Base-by-base conservation (phyloP, 495 filamentous ascomycete genomes). In the Aspergillus panamensis region DNA sequence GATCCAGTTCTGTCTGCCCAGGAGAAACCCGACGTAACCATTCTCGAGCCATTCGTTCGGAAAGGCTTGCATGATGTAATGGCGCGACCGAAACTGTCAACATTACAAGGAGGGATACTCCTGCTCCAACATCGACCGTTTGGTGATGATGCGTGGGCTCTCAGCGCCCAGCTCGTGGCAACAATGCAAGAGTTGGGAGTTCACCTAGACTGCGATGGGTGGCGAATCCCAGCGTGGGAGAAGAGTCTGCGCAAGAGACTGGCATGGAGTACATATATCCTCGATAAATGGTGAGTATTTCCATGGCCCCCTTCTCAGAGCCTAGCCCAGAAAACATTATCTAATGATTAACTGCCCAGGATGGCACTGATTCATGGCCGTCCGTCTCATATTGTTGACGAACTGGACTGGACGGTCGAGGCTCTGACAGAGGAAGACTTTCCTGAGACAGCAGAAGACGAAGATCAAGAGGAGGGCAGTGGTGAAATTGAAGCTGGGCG, bases 201-300 rank as follows among this genome's bases (percentile, higher is more conserved):
- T 13, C 50, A 52, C 12, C n/a, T 52, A 3, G 50, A 52, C 13
- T 52, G 50, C 35, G 50, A 52, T 25, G 19, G 33, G 5, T 52
- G 50, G 50, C 17, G 50, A 17, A 52, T 52, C 12, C 50, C 50
- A 16, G 50, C 32, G 17, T 52, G 50, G 50, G 50, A 52, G 19
- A 52, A 52, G 17, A 52, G 50, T 40, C 32, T 52, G 8, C 31
- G 50, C 6, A 52, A 52, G 35, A 40, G 50, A 39, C 32, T 52
- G 10, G 50, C 50, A 6, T 52, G 50, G 50, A 52, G 50, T 40
- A 52, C 35, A 17, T 52, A 52, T 40, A 52, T 40, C 21, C 14
- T 52, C 1, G 50, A 52, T 40, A 52, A 52, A 40, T 52, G 50
- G 50, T 52, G n/a, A 6, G 50, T 40, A 9, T 14, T 33, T 40